Conservation (phyloP, 2,329 filamentous ascomycete species). For the Pseudogymnoascus sp. region DNA sequence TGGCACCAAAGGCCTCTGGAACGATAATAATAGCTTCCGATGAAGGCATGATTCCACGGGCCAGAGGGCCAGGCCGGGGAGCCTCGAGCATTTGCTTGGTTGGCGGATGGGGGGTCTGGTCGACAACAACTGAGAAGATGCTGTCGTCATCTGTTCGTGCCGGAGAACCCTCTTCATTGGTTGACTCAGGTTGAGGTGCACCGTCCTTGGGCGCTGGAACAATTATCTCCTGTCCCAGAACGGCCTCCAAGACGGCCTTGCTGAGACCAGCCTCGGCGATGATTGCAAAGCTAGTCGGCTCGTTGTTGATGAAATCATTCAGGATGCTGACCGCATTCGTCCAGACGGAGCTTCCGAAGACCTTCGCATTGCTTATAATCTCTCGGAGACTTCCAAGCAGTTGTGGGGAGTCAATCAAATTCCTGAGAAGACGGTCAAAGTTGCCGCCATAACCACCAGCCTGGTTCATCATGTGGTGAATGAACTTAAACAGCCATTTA, state of each 20-base stretch:
- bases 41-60: slow-evolving; percentile 74
- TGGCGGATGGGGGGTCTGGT: slow-evolving; percentile 46
- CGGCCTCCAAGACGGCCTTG: slow-evolving; percentile 73
- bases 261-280: slow-evolving; percentile 92
- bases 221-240: slow-evolving; percentile 48
- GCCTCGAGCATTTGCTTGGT: slow-evolving; percentile 42
- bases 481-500: slow-evolving; percentile 90
- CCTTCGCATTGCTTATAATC: slow-evolving; percentile 70
- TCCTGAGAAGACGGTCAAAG: slow-evolving; percentile 82
- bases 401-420: slow-evolving; percentile 87
- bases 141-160: slow-evolving; percentile 24
- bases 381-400: slow-evolving; percentile 71
- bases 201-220: slow-evolving; percentile 16
- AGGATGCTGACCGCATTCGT: slow-evolving; percentile 87
- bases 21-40: slow-evolving; percentile 82
- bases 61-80: slow-evolving; percentile 41
- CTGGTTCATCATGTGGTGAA: slow-evolving; percentile 89
- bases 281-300: slow-evolving; percentile 93
- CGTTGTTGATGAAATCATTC: slow-evolving; percentile 96
- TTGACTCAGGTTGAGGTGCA: slow-evolving; percentile 25
- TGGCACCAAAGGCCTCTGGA: slow-evolving; percentile 82
- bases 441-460: slow-evolving; percentile 63
- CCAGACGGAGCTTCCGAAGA: slow-evolving; percentile 92
- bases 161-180: slow-evolving; percentile 23
- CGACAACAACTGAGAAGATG: slow-evolving; percentile 16